phyloP scores from a whole-genome alignment of 805 yeast species.

The Pichia cabralensis region DNA sequence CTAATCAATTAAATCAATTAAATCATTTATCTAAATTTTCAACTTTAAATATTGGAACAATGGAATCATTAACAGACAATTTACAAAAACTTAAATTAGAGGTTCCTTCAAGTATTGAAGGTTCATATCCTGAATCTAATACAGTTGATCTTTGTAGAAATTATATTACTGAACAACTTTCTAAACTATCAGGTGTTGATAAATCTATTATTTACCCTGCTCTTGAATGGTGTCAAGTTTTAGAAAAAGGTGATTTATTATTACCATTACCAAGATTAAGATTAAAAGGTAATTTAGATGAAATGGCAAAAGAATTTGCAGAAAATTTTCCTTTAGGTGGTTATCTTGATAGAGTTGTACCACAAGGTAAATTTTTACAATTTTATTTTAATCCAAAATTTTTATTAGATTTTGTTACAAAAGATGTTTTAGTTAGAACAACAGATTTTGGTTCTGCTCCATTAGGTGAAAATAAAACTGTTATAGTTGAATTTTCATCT shows the following conservation, averaged over 20 bases:
- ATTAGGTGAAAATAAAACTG: slow-evolving; percentile 59
- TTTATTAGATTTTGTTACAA: slow-evolving; percentile 58
- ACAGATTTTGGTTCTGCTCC: slow-evolving; percentile 66
- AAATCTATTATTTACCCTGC: slow-evolving; percentile 65
- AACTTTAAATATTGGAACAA: slow-evolving; percentile 1
- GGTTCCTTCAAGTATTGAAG: slow-evolving; percentile 37
- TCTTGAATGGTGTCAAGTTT: slow-evolving; percentile 74
- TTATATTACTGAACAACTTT: slow-evolving; percentile 72
- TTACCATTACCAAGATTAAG: slow-evolving; percentile 88
- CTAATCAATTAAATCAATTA: no score
- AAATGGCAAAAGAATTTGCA: slow-evolving; percentile 69
- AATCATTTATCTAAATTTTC: no score
- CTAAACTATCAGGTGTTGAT: slow-evolving; percentile 65
- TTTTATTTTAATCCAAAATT: slow-evolving; percentile 67
- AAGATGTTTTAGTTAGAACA: slow-evolving; percentile 53
- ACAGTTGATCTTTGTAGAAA: slow-evolving; percentile 84
- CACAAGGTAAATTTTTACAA: slow-evolving; percentile 87
- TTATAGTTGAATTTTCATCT: slow-evolving; percentile 84
- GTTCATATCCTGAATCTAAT: slow-evolving; percentile 68
- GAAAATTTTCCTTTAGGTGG: slow-evolving; percentile 63
- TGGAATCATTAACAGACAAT: slow-evolving; percentile 16
- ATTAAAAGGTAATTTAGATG: slow-evolving; percentile 76
- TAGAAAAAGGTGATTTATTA: slow-evolving; percentile 88
- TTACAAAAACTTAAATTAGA: slow-evolving; percentile 20
- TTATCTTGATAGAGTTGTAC: slow-evolving; percentile 57